A percentile compares a stretch with the other conserved stretches of the same genome.
Conservation (phyloP, 169 alveolate species). For the Babesia ovata region DNA sequence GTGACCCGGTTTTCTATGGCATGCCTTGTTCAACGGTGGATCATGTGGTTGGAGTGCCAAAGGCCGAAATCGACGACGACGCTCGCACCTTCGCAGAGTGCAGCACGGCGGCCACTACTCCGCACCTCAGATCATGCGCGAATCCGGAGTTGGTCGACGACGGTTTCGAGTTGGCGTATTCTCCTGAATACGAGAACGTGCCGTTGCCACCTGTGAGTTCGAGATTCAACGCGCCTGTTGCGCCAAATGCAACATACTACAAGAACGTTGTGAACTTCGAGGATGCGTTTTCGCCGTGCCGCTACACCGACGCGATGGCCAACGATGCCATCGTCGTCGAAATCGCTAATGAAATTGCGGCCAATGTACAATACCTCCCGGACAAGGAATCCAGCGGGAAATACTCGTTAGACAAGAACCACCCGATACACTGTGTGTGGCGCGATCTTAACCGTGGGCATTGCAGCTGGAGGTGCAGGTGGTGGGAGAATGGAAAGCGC, state of each 20-base stretch:
- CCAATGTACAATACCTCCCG: slow-evolving; percentile 70
- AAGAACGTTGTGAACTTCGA: slow-evolving; percentile 1
- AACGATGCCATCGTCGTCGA: slow-evolving; percentile 68
- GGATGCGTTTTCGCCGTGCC: slow-evolving; percentile 2
- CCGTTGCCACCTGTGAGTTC: slow-evolving; percentile 5
- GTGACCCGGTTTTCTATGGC: slow-evolving; percentile 1
- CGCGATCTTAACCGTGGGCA: slow-evolving; percentile 77
- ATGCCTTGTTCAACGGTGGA: background rate
- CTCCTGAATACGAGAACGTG: background rate
- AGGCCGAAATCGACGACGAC: slow-evolving; percentile 27
- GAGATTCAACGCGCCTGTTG: background rate
- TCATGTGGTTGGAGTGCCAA: background rate
- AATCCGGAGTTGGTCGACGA: slow-evolving; percentile 24
- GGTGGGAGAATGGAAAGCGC: slow-evolving; percentile 84
- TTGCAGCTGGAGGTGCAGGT: slow-evolving; percentile 80
- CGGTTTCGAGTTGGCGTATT: slow-evolving; percentile 35
- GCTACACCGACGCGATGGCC: slow-evolving; percentile 1
- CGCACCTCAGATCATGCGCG: background rate
- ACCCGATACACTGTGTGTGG: slow-evolving; percentile 83
- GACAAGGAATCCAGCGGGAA: slow-evolving; percentile 74
- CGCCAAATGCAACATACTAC: background rate
- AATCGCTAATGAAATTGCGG: slow-evolving; percentile 75
- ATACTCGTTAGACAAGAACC: slow-evolving; percentile 73
- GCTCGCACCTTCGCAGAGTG: slow-evolving; percentile 7
- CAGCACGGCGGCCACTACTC: slow-evolving; percentile 45